These are phyloP conservation scores for Mycena indigotica DNA, from an alignment of 768 basidiomycete genomes.

Conservation along the genomic window DNA sequence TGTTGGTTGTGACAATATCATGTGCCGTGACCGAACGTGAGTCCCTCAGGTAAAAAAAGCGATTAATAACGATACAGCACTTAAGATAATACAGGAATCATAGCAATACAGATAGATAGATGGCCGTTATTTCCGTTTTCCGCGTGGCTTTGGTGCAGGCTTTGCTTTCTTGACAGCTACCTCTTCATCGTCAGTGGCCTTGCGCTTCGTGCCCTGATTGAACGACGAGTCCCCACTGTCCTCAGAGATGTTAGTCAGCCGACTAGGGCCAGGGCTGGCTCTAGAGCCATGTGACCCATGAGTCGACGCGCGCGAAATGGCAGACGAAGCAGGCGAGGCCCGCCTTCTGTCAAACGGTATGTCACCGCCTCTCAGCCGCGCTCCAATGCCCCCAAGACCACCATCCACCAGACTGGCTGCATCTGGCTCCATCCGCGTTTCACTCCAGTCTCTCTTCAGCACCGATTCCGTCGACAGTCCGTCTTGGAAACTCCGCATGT, in stretches of 20 bases:
- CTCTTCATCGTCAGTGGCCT: slow-evolving; percentile 30
- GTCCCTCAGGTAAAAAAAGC: too few relatives aligned
- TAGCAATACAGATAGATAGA: background rate
- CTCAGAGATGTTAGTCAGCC: slow-evolving; percentile 46
- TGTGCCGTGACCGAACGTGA: too few relatives aligned
- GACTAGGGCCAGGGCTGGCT: slow-evolving; percentile 51
- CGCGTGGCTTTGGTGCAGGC: slow-evolving; percentile 40
- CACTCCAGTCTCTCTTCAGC: slow-evolving; percentile 77
- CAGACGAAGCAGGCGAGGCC: slow-evolving; percentile 47
- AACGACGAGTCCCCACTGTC: slow-evolving; percentile 46
- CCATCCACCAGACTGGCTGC: slow-evolving; percentile 28
- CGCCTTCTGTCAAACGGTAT: slow-evolving; percentile 22
- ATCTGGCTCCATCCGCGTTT: slow-evolving; percentile 57
- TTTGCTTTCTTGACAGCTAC: slow-evolving; percentile 31
- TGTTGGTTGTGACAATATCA: too few relatives aligned
- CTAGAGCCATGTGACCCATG: slow-evolving; percentile 55
- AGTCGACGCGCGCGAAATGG: slow-evolving; percentile 45
- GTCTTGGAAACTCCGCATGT: slow-evolving; percentile 66
- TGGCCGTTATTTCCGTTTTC: slow-evolving; percentile 42
- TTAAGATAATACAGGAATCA: too few relatives aligned
- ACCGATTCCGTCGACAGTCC: slow-evolving; percentile 61
- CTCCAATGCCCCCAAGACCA: slow-evolving; percentile 19
- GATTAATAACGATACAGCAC: too few relatives aligned
- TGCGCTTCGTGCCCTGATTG: slow-evolving; percentile 49
- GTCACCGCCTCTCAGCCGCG: slow-evolving; percentile 26